Base-by-base conservation (phyloP, 768 basidiomycete genomes). In the Collybia sp. region DNA sequence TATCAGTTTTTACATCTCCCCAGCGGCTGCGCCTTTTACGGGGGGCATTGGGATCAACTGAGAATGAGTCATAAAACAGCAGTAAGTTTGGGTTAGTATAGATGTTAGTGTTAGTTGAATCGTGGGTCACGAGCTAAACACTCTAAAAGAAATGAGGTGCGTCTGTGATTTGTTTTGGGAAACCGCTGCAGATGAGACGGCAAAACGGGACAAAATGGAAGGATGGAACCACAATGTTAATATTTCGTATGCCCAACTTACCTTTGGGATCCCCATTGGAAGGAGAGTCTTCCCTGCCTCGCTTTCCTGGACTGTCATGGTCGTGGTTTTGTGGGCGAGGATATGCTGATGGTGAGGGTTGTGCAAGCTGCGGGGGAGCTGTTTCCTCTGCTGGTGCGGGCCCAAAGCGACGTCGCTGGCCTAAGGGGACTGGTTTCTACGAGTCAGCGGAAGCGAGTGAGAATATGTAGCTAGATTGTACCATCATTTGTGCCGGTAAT, bases 11-110 rank as follows among this genome's bases (percentile, higher is more conserved):
- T 49, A 82, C 88, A 56, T 96, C 95, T 54, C 96, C 96, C 94
- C 94, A 99, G 47, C 96, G 88, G 59, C 93, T 96, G 55, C 92
- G 88, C 52, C 95, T 83, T 72, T 98, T 98, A 53, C 94, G 85
- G 55, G 93, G 83, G 54, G 84, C 87, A 62, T 92, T 89, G 46
- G 83, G 77, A 63, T 88, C 83, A 76, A 82, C 88, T 88, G 66
- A 58, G 55, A 55, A 65, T 25, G 61, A 71, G 66, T 70, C 58
- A 66, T 56, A 65, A 73, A 68, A 3, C 52, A 59, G 58, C 50
- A 63, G 68, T 58, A 37, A 57, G 60, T 65, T 71, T 70, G 66
- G 68, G 75, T 88, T 81, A 85, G 82, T 83, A 73, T 66, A 48
- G 67, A 51, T 69, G 71, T 75, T 61, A 73, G 71, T 69, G 64